These are phyloP conservation scores for Phytophthora niederhauseri DNA, from an alignment of 352 stramenopile species.

Conservation along the genomic window DNA sequence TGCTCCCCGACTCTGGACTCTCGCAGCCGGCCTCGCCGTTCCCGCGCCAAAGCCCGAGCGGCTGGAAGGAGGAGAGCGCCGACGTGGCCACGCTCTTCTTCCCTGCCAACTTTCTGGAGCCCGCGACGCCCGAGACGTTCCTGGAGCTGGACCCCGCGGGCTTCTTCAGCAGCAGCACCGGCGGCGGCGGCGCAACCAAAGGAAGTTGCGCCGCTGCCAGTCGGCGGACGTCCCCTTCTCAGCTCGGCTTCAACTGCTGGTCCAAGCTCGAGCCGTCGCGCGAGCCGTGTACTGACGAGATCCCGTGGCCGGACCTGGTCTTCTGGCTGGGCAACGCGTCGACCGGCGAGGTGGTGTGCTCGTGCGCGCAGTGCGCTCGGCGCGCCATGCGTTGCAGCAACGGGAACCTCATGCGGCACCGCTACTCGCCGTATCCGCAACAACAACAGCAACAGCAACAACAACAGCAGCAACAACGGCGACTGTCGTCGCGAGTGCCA, in stretches of 20 bases:
- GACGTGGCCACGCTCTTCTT: slow-evolving; percentile 27
- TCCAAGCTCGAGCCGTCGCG: slow-evolving; percentile 50
- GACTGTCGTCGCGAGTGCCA: slow-evolving; percentile 61
- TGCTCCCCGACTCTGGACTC: slow-evolving; percentile 20
- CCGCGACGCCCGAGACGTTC: slow-evolving; percentile 35
- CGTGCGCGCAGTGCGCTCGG: slow-evolving; percentile 39
- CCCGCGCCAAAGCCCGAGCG: slow-evolving; percentile 2
- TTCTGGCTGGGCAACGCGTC: slow-evolving; percentile 61
- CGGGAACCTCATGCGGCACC: slow-evolving; percentile 13
- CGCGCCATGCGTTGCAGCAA: slow-evolving; percentile 23
- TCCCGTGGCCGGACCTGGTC: slow-evolving; percentile 58
- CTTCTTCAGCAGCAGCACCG: slow-evolving; percentile 20
- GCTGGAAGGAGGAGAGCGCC: slow-evolving; percentile 17
- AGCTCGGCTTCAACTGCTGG: slow-evolving; percentile 16
- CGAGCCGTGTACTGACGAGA: slow-evolving; percentile 60
- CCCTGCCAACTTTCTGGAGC: slow-evolving; percentile 30
- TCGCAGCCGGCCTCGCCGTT: slow-evolving; percentile 13
- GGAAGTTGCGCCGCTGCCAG: slow-evolving; percentile 19
- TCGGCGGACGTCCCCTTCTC: not conserved
- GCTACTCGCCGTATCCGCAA: slow-evolving; percentile 42
- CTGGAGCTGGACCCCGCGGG: slow-evolving; percentile 27
- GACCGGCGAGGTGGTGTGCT: slow-evolving; percentile 56
- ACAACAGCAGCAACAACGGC: slow-evolving; percentile 23
- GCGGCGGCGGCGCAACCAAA: slow-evolving; percentile 16
- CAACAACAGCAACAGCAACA: slow-evolving; percentile 11